A percentile compares a stretch with the other conserved stretches of the same genome.
These are phyloP conservation scores for Paramecium bursaria DNA, from an alignment of 73 alveolate species.

Conservation along the genomic window DNA sequence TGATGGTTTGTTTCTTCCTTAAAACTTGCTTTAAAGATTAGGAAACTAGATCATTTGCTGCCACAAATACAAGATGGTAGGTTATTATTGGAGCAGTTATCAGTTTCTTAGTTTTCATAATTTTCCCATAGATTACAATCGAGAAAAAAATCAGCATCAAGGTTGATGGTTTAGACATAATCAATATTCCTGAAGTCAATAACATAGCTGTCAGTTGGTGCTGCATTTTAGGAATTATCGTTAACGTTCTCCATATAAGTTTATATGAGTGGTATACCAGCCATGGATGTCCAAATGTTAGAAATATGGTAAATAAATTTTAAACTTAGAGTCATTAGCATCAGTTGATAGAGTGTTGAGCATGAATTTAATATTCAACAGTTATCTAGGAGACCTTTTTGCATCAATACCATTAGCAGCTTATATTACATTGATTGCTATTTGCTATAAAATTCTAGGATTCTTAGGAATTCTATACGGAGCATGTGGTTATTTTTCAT, in stretches of 20 bases:
- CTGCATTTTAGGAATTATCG: constrained; percentile 7
- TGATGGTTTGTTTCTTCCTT: constrained; percentile 8
- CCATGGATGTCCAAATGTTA: constrained; percentile 58
- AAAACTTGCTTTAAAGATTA: constrained; percentile 31
- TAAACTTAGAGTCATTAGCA: constrained; percentile 34
- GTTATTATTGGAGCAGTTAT: constrained; percentile 52
- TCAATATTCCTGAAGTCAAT: background rate
- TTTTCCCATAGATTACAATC: background rate
- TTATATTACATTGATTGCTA: background rate
- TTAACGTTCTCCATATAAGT: constrained; percentile 46
- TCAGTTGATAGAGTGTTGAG: constrained; percentile 23
- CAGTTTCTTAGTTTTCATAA: background rate
- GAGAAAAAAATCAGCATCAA: constrained; percentile 5
- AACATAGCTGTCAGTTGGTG: constrained; percentile 43
- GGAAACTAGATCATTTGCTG: constrained; percentile 59
- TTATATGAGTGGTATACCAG: constrained; percentile 56
- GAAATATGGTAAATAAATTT: constrained; percentile 48
- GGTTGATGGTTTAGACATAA: constrained; percentile 4
- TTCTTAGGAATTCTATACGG: constrained; percentile 35
- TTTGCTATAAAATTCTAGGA: constrained; percentile 8
- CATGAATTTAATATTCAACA: constrained; percentile 50
- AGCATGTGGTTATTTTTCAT: constrained; percentile 39
- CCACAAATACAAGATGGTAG: constrained; percentile 55
- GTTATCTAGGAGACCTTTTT: constrained; percentile 52
- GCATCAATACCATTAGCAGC: constrained; percentile 1